Conservation (phyloP, 352 stramenopile genomes). For the Globisporangium uncinulatum region DNA sequence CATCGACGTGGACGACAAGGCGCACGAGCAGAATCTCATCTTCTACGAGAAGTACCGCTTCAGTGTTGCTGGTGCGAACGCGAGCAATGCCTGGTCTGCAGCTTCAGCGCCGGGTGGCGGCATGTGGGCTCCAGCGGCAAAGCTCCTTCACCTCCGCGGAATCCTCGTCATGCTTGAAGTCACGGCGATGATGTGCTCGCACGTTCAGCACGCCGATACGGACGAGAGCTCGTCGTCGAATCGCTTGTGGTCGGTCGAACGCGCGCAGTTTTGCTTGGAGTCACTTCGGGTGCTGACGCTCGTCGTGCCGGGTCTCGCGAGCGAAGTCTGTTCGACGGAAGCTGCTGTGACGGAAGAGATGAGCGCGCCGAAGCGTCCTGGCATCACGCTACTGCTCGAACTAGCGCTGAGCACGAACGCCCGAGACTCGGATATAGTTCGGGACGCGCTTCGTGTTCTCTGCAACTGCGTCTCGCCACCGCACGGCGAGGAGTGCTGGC, state of each 20-base stretch:
- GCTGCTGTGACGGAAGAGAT: conserved; percentile 40
- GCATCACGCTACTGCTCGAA: conserved; percentile 72
- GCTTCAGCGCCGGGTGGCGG: conserved; percentile 37
- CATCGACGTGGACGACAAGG: conserved; percentile 82
- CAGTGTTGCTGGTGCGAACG: conserved; percentile 41
- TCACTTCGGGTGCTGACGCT: conserved; percentile 68
- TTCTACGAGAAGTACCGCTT: conserved; percentile 85
- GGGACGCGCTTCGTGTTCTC: conserved; percentile 66
- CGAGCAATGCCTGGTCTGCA: conserved; percentile 49
- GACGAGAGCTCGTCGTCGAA: conserved; percentile 47
- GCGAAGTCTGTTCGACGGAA: conserved; percentile 75
- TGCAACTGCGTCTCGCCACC: conserved; percentile 81
- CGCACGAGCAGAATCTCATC: conserved; percentile 73
- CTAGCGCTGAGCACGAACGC: conserved; percentile 68
- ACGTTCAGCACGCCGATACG: conserved; percentile 49
- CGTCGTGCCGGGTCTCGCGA: conserved; percentile 58
- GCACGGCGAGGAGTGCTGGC: conserved; percentile 76
- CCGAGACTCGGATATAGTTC: conserved; percentile 69
- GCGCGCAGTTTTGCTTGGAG: conserved; percentile 76
- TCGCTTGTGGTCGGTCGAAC: conserved; percentile 72
- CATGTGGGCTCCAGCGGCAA: conserved; percentile 71
- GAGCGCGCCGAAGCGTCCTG: conserved; percentile 30
- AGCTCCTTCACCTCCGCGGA: conserved; percentile 66
- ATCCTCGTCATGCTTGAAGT: conserved; percentile 81
- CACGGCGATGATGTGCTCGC: conserved; percentile 51